phyloP scores from a whole-genome alignment of 2,329 filamentous ascomycete genomes.

The Chaetothyriales sp. region DNA sequence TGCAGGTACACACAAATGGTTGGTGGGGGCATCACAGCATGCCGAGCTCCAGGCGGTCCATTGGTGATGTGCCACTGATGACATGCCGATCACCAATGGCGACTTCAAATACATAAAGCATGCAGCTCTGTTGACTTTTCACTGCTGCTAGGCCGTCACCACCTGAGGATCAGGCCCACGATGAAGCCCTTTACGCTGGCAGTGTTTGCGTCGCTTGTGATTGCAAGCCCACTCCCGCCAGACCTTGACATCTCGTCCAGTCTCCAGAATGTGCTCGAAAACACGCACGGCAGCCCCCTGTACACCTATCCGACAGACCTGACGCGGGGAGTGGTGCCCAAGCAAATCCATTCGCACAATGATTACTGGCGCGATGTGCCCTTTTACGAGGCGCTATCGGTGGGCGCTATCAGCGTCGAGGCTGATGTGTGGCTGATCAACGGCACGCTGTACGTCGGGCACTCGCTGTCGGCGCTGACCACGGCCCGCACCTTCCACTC shows the following conservation, averaged over 20 bases:
- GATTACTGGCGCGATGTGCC: conserved; percentile 31
- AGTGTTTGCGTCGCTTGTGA: neutral
- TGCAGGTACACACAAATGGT: neutral
- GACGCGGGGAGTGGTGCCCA: conserved; percentile 25
- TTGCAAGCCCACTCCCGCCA: neutral
- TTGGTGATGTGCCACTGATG: neutral
- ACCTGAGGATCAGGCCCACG: neutral
- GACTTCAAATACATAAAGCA: neutral
- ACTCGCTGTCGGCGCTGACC: conserved; percentile 26
- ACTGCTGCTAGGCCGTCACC: neutral
- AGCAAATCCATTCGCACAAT: conserved; percentile 29
- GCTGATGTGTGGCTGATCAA: conserved; percentile 34
- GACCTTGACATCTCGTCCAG: neutral
- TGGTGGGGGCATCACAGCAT: neutral
- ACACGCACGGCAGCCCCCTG: conserved; percentile 12
- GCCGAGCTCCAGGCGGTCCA: neutral
- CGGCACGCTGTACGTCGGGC: conserved; percentile 30
- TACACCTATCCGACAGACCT: conserved; percentile 26
- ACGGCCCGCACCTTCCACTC: conserved; percentile 26
- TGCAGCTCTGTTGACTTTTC: neutral
- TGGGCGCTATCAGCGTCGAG: conserved; percentile 33
- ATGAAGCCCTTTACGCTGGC: neutral
- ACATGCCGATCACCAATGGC: neutral
- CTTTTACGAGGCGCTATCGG: conserved; percentile 26
- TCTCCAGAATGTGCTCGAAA: conserved; percentile 18